phyloP scores from a whole-genome alignment of 148 eudicot species.

The Nepenthes mirabilis region DNA sequence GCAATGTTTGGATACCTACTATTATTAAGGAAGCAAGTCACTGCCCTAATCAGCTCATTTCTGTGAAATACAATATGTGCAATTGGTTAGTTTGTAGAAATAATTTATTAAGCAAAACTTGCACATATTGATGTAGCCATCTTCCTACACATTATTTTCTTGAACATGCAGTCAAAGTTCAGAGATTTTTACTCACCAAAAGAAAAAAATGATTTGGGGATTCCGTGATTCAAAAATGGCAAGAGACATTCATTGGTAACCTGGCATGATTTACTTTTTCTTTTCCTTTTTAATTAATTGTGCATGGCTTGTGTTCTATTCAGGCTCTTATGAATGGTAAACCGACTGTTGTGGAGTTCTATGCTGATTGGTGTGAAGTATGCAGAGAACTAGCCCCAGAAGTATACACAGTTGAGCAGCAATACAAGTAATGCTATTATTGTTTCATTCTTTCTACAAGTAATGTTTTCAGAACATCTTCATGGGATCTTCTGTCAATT shows the following conservation, averaged over 20 bases:
- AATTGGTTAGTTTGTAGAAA: too few species aligned
- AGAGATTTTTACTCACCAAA: too few species aligned
- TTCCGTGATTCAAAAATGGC: not conserved
- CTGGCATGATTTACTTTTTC: not conserved
- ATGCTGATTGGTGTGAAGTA: constrained; percentile 99
- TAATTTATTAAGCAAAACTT: not conserved
- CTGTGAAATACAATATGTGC: too few species aligned
- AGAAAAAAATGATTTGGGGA: too few species aligned
- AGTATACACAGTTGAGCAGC: constrained; percentile 86
- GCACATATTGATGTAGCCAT: not conserved
- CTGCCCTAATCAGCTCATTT: too few species aligned
- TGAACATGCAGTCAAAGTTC: too few species aligned
- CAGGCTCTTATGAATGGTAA: constrained; percentile 92
- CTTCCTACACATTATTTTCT: not conserved
- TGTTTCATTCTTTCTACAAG: not conserved
- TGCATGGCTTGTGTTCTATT: not conserved
- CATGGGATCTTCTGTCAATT: not conserved
- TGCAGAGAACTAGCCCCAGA: constrained; percentile 92
- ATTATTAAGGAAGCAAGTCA: not conserved
- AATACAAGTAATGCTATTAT: constrained; percentile 46
- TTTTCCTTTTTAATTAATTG: not conserved
- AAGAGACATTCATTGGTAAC: not conserved
- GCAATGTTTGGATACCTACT: not conserved
- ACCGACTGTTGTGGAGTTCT: constrained; percentile 98
- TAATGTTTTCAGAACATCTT: not conserved